phyloP scores from a whole-genome alignment of 2,329 filamentous ascomycete species.

The Ascochyta rabiei region DNA sequence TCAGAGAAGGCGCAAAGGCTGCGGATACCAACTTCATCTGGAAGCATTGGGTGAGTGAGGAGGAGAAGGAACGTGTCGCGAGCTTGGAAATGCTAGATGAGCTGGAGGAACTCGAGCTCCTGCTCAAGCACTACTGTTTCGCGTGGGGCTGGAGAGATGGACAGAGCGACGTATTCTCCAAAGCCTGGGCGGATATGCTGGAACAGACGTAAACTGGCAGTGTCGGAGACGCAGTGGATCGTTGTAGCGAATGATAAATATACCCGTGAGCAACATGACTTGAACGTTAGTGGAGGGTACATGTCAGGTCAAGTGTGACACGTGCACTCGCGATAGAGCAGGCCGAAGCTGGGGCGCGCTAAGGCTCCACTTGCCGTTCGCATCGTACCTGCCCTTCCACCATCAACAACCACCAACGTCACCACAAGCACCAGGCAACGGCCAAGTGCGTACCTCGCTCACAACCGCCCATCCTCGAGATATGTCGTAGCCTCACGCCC shows the following conservation, averaged over 20 bases:
- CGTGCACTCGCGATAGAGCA: slow-evolving; percentile 5
- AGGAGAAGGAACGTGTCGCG: slow-evolving; percentile 81
- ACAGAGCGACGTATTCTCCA: slow-evolving; percentile 38
- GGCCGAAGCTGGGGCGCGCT: slow-evolving; percentile 5
- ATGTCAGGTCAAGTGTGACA: neutral
- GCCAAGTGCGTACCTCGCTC: neutral
- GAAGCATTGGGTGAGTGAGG: slow-evolving; percentile 71
- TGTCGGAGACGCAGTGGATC: neutral
- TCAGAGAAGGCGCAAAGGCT: slow-evolving; percentile 62
- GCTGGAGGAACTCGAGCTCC: slow-evolving; percentile 88
- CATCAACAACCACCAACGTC: slow-evolving; percentile 12
- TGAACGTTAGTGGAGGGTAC: neutral
- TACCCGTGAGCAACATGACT: neutral
- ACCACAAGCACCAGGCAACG: slow-evolving; percentile 2
- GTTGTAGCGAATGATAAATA: neutral
- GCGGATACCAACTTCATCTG: slow-evolving; percentile 73
- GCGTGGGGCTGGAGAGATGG: slow-evolving; percentile 81
- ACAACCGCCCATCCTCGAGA: neutral
- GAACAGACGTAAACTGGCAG: slow-evolving; percentile 21
- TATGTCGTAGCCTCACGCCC: slow-evolving; percentile 1
- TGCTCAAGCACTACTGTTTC: slow-evolving; percentile 88
- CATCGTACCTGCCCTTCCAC: slow-evolving; percentile 12
- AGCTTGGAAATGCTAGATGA: slow-evolving; percentile 88
- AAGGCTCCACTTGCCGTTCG: slow-evolving; percentile 12
- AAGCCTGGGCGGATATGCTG: slow-evolving; percentile 39